phyloP scores from a whole-genome alignment of 305 asterid species.

The Plantago lanceolata region DNA sequence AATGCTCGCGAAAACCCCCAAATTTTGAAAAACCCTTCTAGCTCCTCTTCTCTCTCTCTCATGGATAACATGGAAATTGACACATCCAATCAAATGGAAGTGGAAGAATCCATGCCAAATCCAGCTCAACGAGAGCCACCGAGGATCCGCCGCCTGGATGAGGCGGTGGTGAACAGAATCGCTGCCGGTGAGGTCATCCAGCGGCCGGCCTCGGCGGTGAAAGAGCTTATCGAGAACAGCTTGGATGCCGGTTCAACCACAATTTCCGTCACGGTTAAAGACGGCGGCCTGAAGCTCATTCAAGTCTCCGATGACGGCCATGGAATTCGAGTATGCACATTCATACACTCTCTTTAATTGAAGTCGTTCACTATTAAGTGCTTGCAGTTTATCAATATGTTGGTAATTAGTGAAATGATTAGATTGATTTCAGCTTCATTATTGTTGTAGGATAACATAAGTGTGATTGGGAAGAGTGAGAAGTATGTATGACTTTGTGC shows the following conservation, averaged over 20 bases:
- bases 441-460: too few relatives aligned
- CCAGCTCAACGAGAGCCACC: constrained; percentile 53
- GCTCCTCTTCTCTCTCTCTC: not conserved
- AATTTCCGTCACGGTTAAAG: constrained; percentile 68
- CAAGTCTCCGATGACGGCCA: constrained; percentile 97
- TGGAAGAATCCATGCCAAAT: constrained; percentile 27
- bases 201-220: constrained; percentile 94
- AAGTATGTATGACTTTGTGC: too few relatives aligned
- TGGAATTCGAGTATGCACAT: constrained; percentile 65
- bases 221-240: constrained; percentile 93
- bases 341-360: not conserved
- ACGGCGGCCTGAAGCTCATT: constrained; percentile 90
- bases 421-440: too few relatives aligned
- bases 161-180: constrained; percentile 83
- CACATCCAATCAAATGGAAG: constrained; percentile 32
- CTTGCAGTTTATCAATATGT: not conserved
- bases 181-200: constrained; percentile 98
- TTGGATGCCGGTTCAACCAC: constrained; percentile 80
- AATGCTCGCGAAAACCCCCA: constrained; percentile 13
- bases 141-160: constrained; percentile 67
- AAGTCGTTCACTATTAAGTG: too few relatives aligned
- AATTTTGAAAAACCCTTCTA: constrained; percentile 15
- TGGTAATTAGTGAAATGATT: not conserved
- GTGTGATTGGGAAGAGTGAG: too few relatives aligned
- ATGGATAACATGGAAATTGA: constrained; percentile 28